These are phyloP conservation scores for Daldinia decipiens DNA, from an alignment of 495 filamentous ascomycete species.

Conservation along the genomic window DNA sequence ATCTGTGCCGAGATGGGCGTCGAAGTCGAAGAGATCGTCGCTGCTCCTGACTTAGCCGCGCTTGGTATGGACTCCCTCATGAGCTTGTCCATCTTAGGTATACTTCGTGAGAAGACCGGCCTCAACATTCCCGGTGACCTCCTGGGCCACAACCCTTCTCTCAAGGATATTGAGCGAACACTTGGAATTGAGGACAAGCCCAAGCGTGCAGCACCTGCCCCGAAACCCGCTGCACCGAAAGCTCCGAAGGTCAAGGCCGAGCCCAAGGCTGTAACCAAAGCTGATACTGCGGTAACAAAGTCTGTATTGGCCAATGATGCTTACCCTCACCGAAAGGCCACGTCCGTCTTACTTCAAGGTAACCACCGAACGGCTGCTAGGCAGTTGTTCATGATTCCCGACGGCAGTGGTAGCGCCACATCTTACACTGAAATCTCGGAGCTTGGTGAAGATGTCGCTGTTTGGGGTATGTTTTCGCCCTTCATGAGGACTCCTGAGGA, in stretches of 20 bases:
- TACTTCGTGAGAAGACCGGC: constrained; percentile 67
- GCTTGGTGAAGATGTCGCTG: constrained; percentile 61
- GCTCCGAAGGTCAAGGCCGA: constrained; percentile 61
- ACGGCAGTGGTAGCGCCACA: constrained; percentile 76
- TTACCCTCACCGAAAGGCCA: constrained; percentile 73
- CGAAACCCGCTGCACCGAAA: constrained; percentile 40
- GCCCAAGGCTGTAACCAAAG: constrained; percentile 47
- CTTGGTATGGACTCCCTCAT: constrained; percentile 72
- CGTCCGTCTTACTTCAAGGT: constrained; percentile 71
- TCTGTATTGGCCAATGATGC: constrained; percentile 63
- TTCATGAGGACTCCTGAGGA: constrained; percentile 67
- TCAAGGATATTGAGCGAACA: constrained; percentile 59
- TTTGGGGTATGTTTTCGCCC: constrained; percentile 73
- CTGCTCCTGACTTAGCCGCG: constrained; percentile 60
- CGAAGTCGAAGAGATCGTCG: constrained; percentile 68
- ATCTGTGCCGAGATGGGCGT: constrained; percentile 77
- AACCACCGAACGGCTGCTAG: constrained; percentile 67
- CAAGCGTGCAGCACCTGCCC: constrained; percentile 47
- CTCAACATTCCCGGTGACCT: constrained; percentile 60
- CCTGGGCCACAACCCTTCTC: constrained; percentile 57
- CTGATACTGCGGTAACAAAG: constrained; percentile 51
- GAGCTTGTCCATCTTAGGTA: constrained; percentile 65
- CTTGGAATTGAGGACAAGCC: constrained; percentile 56
- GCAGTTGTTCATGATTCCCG: constrained; percentile 77
- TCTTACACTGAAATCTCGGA: constrained; percentile 68